phyloP scores from a whole-genome alignment of 768 basidiomycete species.

The Porpolomopsis calyptriformis region DNA sequence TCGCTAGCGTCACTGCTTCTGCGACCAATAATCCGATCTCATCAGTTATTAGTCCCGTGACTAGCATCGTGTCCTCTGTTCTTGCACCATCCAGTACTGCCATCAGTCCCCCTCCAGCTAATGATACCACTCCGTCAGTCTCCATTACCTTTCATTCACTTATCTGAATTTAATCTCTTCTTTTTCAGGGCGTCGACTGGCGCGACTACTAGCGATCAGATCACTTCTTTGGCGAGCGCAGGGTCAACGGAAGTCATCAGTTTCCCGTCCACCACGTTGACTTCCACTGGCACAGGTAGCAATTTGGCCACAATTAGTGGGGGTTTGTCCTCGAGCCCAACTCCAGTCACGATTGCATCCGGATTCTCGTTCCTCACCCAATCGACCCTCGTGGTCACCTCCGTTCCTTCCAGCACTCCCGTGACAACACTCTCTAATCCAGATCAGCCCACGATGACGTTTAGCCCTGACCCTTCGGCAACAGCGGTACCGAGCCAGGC shows the following conservation, averaged over 20 bases:
- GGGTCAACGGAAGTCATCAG: conserved; percentile 8
- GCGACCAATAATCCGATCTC: too few relatives aligned
- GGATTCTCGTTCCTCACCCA: conserved; percentile 34
- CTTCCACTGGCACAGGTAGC: conserved; percentile 8
- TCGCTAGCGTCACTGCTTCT: too few relatives aligned
- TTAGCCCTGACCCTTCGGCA: conserved; percentile 14
- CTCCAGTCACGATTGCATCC: conserved; percentile 23
- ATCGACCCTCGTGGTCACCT: conserved; percentile 30
- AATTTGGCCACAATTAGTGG: not conserved
- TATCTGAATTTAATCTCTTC: too few relatives aligned
- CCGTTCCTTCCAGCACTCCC: conserved; percentile 21
- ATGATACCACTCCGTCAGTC: too few relatives aligned
- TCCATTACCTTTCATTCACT: too few relatives aligned
- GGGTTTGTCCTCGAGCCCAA: not conserved
- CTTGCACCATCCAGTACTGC: too few relatives aligned
- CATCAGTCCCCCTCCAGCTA: too few relatives aligned
- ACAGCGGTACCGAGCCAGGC: conserved; percentile 19
- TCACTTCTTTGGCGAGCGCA: not conserved
- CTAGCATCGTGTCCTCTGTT: too few relatives aligned
- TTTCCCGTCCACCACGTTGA: conserved; percentile 11
- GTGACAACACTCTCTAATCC: conserved; percentile 30
- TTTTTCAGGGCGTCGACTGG: too few relatives aligned
- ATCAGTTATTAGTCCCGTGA: too few relatives aligned
- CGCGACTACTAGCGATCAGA: too few relatives aligned
- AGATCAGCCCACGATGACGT: conserved; percentile 30